phyloP scores from a whole-genome alignment of 2,329 filamentous ascomycete species.

The Penicillium glabrum region DNA sequence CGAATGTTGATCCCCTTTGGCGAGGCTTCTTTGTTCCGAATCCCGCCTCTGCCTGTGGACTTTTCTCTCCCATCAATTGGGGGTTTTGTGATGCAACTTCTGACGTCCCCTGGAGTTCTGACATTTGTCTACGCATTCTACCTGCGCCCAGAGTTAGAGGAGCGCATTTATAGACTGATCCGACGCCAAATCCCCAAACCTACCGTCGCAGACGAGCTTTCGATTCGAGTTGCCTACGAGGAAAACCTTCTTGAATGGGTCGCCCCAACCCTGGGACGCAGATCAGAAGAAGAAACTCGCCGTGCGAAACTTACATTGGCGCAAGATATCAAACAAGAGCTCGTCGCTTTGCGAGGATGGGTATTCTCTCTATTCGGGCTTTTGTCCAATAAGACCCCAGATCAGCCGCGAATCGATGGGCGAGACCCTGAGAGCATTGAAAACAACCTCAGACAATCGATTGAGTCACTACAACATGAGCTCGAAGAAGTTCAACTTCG shows the following conservation, averaged over 20 bases:
- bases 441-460: conserved; percentile 26
- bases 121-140: conserved; percentile 37
- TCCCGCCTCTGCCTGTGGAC: conserved; percentile 30
- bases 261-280: conserved; percentile 39
- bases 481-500: conserved; percentile 21
- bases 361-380: conserved; percentile 32
- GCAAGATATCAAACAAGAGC: conserved; percentile 41
- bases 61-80: conserved; percentile 29
- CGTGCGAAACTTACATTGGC: conserved; percentile 36
- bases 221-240: conserved; percentile 42
- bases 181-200: conserved; percentile 44
- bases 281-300: conserved; percentile 41
- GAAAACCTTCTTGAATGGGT: conserved; percentile 47
- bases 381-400: conserved; percentile 13
- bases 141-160: conserved; percentile 38
- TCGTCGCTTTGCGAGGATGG: conserved; percentile 32
- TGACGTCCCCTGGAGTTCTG: conserved; percentile 37
- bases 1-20: conserved; percentile 40
- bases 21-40: conserved; percentile 32
- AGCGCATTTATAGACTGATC: conserved; percentile 41
- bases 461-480: conserved; percentile 33
- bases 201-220: conserved; percentile 40
- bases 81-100: conserved; percentile 25
- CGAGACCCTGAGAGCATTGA: conserved; percentile 27
- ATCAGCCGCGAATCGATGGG: conserved; percentile 13